Base-by-base conservation (phyloP, 441 rosid genomes). In the Sinapis alba region DNA sequence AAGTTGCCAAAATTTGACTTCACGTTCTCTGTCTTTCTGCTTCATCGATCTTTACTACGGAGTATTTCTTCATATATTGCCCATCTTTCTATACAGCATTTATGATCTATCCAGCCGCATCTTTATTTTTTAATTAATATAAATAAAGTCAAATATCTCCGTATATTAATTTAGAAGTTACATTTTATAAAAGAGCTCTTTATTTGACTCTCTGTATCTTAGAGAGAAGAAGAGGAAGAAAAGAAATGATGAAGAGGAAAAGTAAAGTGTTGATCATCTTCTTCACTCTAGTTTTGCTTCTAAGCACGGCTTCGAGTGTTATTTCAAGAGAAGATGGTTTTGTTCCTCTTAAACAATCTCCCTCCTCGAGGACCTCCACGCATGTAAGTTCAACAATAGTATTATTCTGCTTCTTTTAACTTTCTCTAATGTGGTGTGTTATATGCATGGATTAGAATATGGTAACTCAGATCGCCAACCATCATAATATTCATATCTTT, bases 1-100 rank as follows among this genome's bases (percentile, higher is more conserved):
- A 51, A 68, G 74, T 51, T 78, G 81, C 74, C 78, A 73, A 78
- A 73, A 54, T 78, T 78, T 73, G 81, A 73, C 81, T 68, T 73
- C 7, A 7, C 21, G 57, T 73, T 19, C 43, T 66, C 36, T 45
- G 58, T 74, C 13, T 7, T 10, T 68, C 30, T 68, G 45, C 68
- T 66, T 26, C 51, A 68, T 58, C 8, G 68, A 71, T 59, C 15
- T 77, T 65, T 72, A 68, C 59, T 67, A 47, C n/a, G n/a, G 38
- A 26, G 3, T 36, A 12, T 15, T 4, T 16, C 58, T 62, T 54
- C 65, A 43, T 73, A 34, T 41, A 72, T 68, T 61, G 11, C 74
- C 70, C 78, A 72, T 78, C 62, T 78, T 73, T 78, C 71, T 62
- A 68, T 66, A 62, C 77, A 38, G 56, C 81, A 78, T 78, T 78